Evolutionary conservation across 2,329 filamentous ascomycete genomes (phyloP), one percentile per base, ranked within the genome.

Genomic region (Davidsoniella virescens): DNA sequence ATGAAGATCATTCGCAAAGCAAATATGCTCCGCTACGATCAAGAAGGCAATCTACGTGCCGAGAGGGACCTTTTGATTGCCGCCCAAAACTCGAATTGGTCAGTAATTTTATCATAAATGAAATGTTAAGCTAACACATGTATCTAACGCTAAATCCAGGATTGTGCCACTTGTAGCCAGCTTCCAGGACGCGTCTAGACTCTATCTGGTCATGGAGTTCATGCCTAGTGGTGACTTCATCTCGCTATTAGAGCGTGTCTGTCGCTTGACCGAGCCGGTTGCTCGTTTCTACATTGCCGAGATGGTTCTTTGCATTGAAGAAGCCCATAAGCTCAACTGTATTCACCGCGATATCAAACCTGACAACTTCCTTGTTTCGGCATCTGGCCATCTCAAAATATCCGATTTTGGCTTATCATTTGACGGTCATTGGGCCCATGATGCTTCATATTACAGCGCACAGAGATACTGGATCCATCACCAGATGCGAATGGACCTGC

Each of bases 1-100:
- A 95, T 96, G 90, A 96, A 96, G 62, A 84, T 94, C 29, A 96
- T 96, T 57, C 80, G 84, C 52, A 98, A 98, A 62, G 86, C 86
- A 1, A 80, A 87, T 51, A 96, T 95, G 88, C 72, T 96, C 50
- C 78, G 81, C 10, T 92, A 87, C 54, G 82, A 82, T 55, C 92
- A 96, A 65, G 90, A 96, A 64, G 90, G 86, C 0, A 92, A 96
- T 65, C 65, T 98, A 17, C 79, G 87, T 36, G 90, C 88, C 0
- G 90, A 98, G 61, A 72, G 90, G 56, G 92, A 96, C 59, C 93
- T 96, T 56, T 72, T 98, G 6, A 87, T 94, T 23, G 79, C 83
- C 5, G 88, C 87, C 1, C 84, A 92, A 61, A 84, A 80, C n/a
- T 93, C 87, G 4, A 75, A 75, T 54, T 96, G 88, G 78, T 80